These are phyloP conservation scores for Lithohypha guttulata DNA, from an alignment of 2,329 filamentous ascomycete species.

Conservation along the genomic window DNA sequence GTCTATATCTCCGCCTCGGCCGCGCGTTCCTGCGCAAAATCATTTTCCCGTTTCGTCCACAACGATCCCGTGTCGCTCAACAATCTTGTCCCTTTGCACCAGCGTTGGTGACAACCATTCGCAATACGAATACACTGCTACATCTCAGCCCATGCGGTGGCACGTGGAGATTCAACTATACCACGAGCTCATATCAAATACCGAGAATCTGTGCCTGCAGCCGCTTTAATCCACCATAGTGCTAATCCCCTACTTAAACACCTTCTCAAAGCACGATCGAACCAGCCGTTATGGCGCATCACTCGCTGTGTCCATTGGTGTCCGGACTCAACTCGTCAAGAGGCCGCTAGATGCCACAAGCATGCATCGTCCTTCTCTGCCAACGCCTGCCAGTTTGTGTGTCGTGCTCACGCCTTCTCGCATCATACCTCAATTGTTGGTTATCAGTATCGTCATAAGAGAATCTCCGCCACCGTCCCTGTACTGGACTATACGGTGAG, in stretches of 20 bases:
- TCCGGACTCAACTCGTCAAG: not conserved
- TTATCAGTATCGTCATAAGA: slow-evolving; percentile 1
- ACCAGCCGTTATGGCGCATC: not conserved
- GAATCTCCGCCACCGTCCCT: slow-evolving; percentile 2
- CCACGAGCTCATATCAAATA: no score
- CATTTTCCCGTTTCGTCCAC: no score
- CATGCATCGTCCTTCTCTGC: slow-evolving; percentile 1
- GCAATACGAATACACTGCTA: no score
- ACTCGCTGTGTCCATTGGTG: not conserved
- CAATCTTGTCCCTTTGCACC: no score
- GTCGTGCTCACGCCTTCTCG: not conserved
- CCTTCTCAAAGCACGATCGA: not conserved
- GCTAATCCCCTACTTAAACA: not conserved
- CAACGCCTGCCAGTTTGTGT: not conserved
- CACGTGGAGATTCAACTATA: no score
- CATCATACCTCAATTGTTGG: slow-evolving; percentile 1
- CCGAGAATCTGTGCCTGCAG: not conserved
- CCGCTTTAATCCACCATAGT: not conserved
- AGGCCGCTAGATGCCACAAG: slow-evolving; percentile 1
- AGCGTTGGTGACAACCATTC: no score
- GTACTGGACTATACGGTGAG: not conserved
- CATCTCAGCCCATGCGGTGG: no score
- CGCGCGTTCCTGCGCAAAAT: no score
- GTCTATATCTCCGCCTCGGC: no score
- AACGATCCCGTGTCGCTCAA: no score